A percentile compares a stretch with the other conserved stretches of the same genome.
These are phyloP conservation scores for Candida stauntonica DNA, from an alignment of 805 yeast species.

Conservation along the genomic window DNA sequence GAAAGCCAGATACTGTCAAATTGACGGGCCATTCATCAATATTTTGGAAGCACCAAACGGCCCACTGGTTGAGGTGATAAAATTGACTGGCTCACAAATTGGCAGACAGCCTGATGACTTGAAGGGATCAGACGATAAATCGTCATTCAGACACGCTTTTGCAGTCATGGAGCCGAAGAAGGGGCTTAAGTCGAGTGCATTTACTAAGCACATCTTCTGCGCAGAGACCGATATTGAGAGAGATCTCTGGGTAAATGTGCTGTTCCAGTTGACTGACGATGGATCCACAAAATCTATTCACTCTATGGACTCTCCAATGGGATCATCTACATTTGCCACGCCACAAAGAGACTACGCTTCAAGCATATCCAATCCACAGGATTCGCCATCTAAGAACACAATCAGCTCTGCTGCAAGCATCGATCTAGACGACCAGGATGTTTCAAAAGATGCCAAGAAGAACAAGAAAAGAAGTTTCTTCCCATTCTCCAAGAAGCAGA, in stretches of 20 bases:
- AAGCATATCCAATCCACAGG: not conserved
- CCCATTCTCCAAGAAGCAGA: constrained; percentile 43
- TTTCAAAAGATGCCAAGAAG: constrained; percentile 42
- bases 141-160: constrained; percentile 53
- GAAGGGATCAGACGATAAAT: constrained; percentile 25
- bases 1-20: constrained; percentile 66
- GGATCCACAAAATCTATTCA: constrained; percentile 8
- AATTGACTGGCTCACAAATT: constrained; percentile 47
- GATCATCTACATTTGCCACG: constrained; percentile 1
- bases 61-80: constrained; percentile 46
- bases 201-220: constrained; percentile 61
- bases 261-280: constrained; percentile 33
- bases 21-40: constrained; percentile 54
- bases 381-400: constrained; percentile 8
- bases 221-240: constrained; percentile 77
- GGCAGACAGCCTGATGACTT: constrained; percentile 42
- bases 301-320: constrained; percentile 6
- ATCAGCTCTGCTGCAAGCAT: constrained; percentile 8
- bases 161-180: constrained; percentile 46
- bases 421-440: constrained; percentile 13
- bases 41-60: constrained; percentile 58
- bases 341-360: constrained; percentile 8
- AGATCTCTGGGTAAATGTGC: constrained; percentile 61
- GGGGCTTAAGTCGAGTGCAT: constrained; percentile 18
- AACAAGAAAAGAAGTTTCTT: constrained; percentile 55